Conservation (phyloP, 306 rosid genomes). For the Psophocarpus tetragonolobus region DNA sequence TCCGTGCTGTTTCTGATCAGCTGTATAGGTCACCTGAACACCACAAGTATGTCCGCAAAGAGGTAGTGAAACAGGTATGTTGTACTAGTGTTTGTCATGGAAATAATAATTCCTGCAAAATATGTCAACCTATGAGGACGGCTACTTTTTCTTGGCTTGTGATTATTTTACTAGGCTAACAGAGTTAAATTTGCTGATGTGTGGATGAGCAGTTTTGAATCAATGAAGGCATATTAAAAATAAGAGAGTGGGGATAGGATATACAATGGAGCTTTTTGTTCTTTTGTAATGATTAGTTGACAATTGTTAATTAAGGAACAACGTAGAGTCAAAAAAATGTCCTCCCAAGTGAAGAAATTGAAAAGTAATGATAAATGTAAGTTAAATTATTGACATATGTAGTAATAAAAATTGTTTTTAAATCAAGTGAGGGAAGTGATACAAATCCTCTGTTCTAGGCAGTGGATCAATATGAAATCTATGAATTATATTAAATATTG, state of each 20-base stretch:
- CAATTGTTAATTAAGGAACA: background rate
- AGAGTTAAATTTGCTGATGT: background rate
- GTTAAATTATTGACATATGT: background rate
- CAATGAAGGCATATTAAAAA: background rate
- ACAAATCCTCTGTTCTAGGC: conserved; percentile 2
- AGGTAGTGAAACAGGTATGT: conserved; percentile 71
- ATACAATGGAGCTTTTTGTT: background rate
- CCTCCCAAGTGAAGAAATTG: conserved; percentile 15
- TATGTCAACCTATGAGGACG: background rate
- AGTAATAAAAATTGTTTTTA: background rate
- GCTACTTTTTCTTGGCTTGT: background rate
- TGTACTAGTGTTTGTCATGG: conserved; percentile 10
- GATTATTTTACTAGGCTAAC: background rate
- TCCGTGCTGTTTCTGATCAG: conserved; percentile 91
- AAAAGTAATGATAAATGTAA: background rate
- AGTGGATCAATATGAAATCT: conserved; percentile 11
- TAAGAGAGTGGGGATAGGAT: background rate
- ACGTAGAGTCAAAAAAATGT: background rate
- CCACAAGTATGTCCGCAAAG: conserved; percentile 83
- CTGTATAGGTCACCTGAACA: conserved; percentile 73
- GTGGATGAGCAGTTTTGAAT: background rate
- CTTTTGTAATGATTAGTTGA: background rate
- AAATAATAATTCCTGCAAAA: conserved; percentile 1
- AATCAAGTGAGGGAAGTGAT: conserved; percentile 8
- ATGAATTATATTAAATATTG: background rate